These are phyloP conservation scores for Candolleomyces aberdarensis DNA, from an alignment of 768 basidiomycete species.

Conservation along the genomic window DNA sequence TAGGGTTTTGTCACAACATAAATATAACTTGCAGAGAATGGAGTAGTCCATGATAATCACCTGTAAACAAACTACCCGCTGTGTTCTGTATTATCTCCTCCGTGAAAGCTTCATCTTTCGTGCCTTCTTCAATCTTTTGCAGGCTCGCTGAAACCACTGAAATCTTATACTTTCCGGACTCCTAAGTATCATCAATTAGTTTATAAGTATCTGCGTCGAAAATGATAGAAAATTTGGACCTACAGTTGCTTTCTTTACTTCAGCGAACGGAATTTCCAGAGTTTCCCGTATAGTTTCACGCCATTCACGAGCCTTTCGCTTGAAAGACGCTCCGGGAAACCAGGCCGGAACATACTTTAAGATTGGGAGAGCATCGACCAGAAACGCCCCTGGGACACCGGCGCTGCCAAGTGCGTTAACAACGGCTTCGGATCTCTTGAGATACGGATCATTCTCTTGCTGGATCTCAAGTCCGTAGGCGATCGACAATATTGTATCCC, in stretches of 20 bases:
- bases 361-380: conserved; percentile 26
- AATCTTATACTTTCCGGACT: conserved; percentile 8
- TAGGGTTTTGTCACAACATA: neutral
- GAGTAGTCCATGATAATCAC: conserved; percentile 3
- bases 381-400: conserved; percentile 25
- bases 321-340: conserved; percentile 32
- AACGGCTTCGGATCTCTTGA: conserved; percentile 22
- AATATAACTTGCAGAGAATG: neutral
- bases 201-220: neutral
- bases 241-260: conserved; percentile 29
- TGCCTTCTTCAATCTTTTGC: conserved; percentile 6
- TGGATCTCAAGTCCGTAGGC: conserved; percentile 35
- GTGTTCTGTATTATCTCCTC: conserved; percentile 19
- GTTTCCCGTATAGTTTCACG: conserved; percentile 24
- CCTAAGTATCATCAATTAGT: conserved; percentile 2
- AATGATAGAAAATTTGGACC: conserved; percentile 10
- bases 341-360: conserved; percentile 28
- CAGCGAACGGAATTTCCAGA: conserved; percentile 32
- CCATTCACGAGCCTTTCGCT: conserved; percentile 39
- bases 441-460: conserved; percentile 27
- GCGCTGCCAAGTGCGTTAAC: conserved; percentile 19
- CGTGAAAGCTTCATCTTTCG: conserved; percentile 9
- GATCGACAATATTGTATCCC: conserved; percentile 29
- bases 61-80: conserved; percentile 21
- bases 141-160: conserved; percentile 18